These are phyloP conservation scores for Pascua guehoae DNA, from an alignment of 1,284 basidiomycete genomes.

Conservation along the genomic window DNA sequence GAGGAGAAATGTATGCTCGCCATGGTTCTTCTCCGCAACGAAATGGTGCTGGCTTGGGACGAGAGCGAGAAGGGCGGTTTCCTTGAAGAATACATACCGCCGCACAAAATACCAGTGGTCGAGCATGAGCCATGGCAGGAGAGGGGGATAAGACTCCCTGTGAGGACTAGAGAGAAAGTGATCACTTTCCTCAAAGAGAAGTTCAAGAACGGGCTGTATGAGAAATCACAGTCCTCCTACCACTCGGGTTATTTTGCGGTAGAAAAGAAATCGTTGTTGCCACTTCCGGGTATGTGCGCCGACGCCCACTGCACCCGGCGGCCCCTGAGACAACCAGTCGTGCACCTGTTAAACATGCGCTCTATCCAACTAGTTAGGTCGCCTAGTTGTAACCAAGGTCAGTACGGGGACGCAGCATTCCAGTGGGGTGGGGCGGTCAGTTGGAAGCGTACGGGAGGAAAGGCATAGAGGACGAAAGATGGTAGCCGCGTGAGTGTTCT, in stretches of 20 bases:
- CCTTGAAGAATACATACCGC: not conserved
- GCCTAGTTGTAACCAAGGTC: too few relatives aligned
- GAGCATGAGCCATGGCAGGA: conserved; percentile 7
- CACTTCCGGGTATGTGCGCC: too few relatives aligned
- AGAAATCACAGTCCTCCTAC: conserved; percentile 7
- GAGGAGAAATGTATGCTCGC: conserved; percentile 2
- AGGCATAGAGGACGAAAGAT: too few relatives aligned
- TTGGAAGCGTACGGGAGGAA: too few relatives aligned
- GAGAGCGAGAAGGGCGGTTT: conserved; percentile 9
- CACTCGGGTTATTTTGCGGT: conserved; percentile 8
- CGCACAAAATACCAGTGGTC: not conserved
- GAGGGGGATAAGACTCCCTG: not conserved
- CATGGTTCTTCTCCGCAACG: conserved; percentile 1
- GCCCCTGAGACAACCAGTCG: too few relatives aligned
- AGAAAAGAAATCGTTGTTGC: too few relatives aligned
- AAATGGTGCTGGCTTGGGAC: conserved; percentile 2
- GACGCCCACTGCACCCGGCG: too few relatives aligned
- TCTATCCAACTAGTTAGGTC: too few relatives aligned
- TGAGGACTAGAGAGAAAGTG: conserved; percentile 1
- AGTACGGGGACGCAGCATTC: too few relatives aligned
- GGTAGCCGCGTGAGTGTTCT: too few relatives aligned
- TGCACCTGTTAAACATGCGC: too few relatives aligned
- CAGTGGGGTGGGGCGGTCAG: too few relatives aligned
- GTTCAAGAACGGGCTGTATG: conserved; percentile 4
- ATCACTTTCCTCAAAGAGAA: conserved; percentile 3